Evolutionary conservation across 208 protist species (phyloP).

Genomic region (Trichomonas gallinae): DNA sequence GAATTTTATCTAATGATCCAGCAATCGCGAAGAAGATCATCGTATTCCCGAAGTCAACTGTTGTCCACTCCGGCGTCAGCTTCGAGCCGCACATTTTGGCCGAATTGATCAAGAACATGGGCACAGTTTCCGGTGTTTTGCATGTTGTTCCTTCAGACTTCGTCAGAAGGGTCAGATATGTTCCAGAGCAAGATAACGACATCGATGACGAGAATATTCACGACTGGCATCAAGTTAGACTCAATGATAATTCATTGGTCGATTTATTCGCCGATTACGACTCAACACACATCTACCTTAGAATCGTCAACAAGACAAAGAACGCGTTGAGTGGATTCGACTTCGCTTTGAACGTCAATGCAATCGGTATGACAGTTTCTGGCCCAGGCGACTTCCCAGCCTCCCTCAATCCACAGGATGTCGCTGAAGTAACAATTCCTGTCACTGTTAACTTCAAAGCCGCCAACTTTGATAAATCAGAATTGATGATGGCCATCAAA

Average conservation of each 20-base stretch:
- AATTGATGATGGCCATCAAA: background rate
- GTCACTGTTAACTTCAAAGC: background rate
- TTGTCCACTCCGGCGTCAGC: background rate
- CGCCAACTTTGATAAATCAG: background rate
- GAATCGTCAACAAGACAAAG: background rate
- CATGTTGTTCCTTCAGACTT: background rate
- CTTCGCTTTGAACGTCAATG: background rate
- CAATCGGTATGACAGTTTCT: background rate
- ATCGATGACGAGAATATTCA: background rate
- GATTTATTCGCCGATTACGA: background rate
- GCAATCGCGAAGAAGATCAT: background rate
- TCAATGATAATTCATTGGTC: background rate
- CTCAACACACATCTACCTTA: background rate
- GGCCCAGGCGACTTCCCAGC: background rate
- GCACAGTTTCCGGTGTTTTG: background rate
- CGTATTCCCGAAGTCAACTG: background rate
- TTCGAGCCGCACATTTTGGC: background rate
- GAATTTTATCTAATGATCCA: background rate
- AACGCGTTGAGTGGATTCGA: background rate
- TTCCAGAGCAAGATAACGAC: background rate
- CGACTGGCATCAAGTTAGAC: background rate
- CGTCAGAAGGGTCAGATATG: background rate
- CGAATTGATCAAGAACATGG: constrained; percentile 13
- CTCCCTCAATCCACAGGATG: background rate
- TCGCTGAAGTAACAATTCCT: background rate